Conservation (phyloP, 2,329 filamentous ascomycete genomes). For the Trichoderma sp. region DNA sequence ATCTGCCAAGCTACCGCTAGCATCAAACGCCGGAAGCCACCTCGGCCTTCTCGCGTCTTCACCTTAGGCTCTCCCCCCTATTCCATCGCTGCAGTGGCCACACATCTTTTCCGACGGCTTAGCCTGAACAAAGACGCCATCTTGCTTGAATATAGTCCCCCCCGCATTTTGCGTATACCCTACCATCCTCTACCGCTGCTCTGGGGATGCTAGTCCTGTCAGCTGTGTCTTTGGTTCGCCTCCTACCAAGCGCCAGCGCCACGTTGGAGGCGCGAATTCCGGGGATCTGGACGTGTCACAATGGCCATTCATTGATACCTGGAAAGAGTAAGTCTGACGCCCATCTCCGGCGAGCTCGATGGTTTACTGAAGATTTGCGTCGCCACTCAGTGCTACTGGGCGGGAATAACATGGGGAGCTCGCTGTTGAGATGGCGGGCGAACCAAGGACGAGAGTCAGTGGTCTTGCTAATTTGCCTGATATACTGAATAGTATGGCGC, state of each 20-base stretch:
- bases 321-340: neutral
- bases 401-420: neutral
- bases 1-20: neutral
- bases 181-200: neutral
- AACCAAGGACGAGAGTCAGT: neutral
- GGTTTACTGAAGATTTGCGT: neutral
- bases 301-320: neutral
- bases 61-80: neutral
- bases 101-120: neutral
- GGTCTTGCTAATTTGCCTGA: neutral
- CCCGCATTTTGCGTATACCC: neutral
- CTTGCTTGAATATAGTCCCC: neutral
- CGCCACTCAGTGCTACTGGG: neutral
- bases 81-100: neutral
- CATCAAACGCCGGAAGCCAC: neutral
- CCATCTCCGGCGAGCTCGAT: neutral
- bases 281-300: neutral
- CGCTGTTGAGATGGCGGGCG: neutral
- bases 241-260: neutral
- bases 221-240: neutral
- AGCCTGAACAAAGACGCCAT: constrained; percentile 1
- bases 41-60: neutral
- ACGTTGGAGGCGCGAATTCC: neutral
- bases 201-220: neutral
- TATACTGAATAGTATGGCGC: neutral